These are phyloP conservation scores for Pythium phragmiticola DNA, from an alignment of 352 stramenopile species.

Conservation along the genomic window DNA sequence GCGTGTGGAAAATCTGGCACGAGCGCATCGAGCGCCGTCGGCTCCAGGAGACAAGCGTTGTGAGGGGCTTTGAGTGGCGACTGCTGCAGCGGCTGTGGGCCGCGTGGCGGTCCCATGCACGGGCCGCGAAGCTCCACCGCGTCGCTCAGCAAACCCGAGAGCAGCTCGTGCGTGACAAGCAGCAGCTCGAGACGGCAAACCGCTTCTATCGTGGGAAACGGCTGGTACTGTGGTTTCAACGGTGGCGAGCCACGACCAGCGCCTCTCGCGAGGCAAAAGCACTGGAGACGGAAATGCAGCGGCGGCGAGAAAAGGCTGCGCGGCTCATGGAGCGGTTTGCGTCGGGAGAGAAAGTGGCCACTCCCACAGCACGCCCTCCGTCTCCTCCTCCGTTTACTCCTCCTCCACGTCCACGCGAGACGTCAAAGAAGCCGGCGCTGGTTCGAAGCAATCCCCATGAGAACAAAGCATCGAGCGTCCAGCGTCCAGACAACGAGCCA, in stretches of 20 bases:
- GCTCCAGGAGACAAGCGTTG: slow-evolving; percentile 16
- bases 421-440: neutral
- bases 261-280: slow-evolving; percentile 33
- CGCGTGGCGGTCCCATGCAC: slow-evolving; percentile 18
- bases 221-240: slow-evolving; percentile 53
- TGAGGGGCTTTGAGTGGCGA: slow-evolving; percentile 25
- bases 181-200: slow-evolving; percentile 20
- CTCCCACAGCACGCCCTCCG: neutral
- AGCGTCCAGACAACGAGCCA: no score
- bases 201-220: slow-evolving; percentile 36
- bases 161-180: slow-evolving; percentile 28
- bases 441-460: no score
- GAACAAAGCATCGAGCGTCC: no score
- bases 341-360: neutral
- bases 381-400: neutral
- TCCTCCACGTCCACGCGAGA: neutral
- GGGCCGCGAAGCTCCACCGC: slow-evolving; percentile 3
- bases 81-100: slow-evolving; percentile 26
- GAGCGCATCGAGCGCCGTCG: slow-evolving; percentile 15
- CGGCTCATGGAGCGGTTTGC: slow-evolving; percentile 20
- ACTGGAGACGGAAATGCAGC: slow-evolving; percentile 26
- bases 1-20: slow-evolving; percentile 26
- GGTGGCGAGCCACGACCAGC: slow-evolving; percentile 32
- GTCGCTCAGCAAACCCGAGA: slow-evolving; percentile 14
- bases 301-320: slow-evolving; percentile 38